These are phyloP conservation scores for Alternaria novae-zelandiae DNA, from an alignment of 2,329 filamentous ascomycete species.

Conservation along the genomic window DNA sequence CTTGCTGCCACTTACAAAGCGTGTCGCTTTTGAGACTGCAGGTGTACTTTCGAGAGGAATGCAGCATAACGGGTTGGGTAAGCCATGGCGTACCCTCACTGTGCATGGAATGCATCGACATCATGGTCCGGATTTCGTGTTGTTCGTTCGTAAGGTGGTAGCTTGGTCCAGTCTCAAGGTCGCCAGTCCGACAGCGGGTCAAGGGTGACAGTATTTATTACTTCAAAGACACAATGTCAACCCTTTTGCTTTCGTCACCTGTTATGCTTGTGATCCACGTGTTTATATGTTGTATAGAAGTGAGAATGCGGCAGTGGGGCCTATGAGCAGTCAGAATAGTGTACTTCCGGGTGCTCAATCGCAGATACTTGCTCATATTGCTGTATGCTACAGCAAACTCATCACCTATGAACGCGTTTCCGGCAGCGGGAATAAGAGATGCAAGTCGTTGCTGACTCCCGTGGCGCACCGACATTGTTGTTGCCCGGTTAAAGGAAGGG, in stretches of 20 bases:
- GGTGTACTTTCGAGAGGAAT: background rate
- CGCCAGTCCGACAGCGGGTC: background rate
- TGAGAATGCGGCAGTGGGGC: background rate
- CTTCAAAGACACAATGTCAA: background rate
- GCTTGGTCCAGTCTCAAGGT: background rate
- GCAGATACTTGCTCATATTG: background rate
- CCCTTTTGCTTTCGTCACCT: background rate
- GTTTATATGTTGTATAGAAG: background rate
- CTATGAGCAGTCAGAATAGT: background rate
- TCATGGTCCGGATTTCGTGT: background rate
- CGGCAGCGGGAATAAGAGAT: background rate
- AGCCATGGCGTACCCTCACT: background rate
- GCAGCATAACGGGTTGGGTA: background rate
- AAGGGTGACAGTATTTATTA: background rate
- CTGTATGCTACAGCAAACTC: background rate
- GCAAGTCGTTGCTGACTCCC: background rate
- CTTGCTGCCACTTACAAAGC: background rate
- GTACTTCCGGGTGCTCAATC: background rate
- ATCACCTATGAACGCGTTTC: background rate
- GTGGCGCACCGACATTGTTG: background rate
- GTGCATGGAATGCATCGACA: background rate
- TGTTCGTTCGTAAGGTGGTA: background rate
- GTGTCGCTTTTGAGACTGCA: background rate
- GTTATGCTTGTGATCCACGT: background rate
- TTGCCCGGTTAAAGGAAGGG: background rate